Base-by-base conservation (phyloP, 2,329 filamentous ascomycete genomes). In the Didymella keratinophila region DNA sequence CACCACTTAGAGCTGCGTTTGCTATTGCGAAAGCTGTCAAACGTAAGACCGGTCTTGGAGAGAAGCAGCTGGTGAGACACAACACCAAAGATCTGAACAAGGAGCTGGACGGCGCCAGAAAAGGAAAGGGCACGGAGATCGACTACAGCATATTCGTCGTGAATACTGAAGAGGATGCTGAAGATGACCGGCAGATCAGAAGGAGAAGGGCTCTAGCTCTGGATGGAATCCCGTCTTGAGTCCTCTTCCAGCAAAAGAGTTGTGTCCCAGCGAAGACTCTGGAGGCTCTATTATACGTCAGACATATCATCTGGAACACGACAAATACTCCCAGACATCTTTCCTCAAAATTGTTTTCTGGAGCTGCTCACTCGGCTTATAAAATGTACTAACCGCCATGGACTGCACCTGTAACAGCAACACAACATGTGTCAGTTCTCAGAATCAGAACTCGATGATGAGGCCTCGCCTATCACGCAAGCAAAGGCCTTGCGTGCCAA, bases 1-100 rank as follows among this genome's bases (percentile, higher is more conserved):
- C 68, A 30, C 65, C 72, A 54, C 58, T 78, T 23, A 53, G 76
- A 6, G 71, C 71, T 2, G 71, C 68, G 2, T 73, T 76, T 52
- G 64, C 66, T 1, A 58, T 75, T 16, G 65, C 63, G 3, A 64
- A 60, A 16, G 71, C 67, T 2, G 71, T 70, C 34, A 63, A 60
- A 43, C n/a, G 57, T 12, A 63, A 57, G n/a, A 71, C 65, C 14
- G 74, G 67, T 0, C 11, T 72, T 23, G 56, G 52, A 0, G 63
- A 55, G 6, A 52, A 49, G 18, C 63, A 69, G 34, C 32, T 75
- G 4, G 45, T 75, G 0, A 56, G 63, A 8, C 55, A 49, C 12
- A 46, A 70, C 9, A 66, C 50, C 1, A 59, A 37, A 34, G 56
- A 60, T 9, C 7, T 73, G 48, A 57, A 71, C 20, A 66, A 56